These are phyloP conservation scores for Linum lewisii DNA, from an alignment of 345 rosid genomes.

Conservation along the genomic window DNA sequence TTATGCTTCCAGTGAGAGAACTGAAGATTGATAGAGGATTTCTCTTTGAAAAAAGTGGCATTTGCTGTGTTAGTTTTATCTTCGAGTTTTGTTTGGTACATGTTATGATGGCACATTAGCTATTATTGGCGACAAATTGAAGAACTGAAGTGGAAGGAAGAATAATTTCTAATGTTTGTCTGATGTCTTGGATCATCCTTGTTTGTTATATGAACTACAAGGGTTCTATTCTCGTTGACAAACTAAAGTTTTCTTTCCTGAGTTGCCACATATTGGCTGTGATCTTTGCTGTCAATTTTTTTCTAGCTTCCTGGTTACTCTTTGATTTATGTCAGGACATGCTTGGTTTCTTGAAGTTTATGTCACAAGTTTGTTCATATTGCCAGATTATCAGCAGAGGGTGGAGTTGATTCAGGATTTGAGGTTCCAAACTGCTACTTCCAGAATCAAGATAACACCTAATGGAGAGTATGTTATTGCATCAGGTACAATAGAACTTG, in stretches of 20 bases:
- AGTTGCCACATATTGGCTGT: neutral
- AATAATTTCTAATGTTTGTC: no score
- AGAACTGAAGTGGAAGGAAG: no score
- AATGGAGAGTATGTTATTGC: constrained; percentile 79
- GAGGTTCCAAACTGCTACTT: constrained; percentile 74
- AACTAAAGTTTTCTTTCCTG: no score
- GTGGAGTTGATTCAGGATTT: constrained; percentile 66
- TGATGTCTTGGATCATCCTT: neutral
- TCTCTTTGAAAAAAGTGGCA: no score
- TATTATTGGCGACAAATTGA: no score
- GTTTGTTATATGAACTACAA: neutral
- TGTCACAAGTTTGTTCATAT: constrained; percentile 3
- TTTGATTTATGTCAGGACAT: neutral
- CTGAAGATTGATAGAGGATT: no score
- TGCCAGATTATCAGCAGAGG: constrained; percentile 33
- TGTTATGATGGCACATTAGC: no score
- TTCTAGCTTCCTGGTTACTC: neutral
- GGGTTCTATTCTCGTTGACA: no score
- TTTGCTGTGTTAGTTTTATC: no score
- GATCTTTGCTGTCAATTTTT: neutral
- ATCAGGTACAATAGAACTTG: constrained; percentile 39
- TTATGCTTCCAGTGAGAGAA: no score
- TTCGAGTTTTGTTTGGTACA: no score
- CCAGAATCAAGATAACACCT: constrained; percentile 68
- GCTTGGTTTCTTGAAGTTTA: neutral